Evolutionary conservation across 1,139 yeast genomes (phyloP).

Genomic region (Cylindricascospora bacillispora): DNA sequence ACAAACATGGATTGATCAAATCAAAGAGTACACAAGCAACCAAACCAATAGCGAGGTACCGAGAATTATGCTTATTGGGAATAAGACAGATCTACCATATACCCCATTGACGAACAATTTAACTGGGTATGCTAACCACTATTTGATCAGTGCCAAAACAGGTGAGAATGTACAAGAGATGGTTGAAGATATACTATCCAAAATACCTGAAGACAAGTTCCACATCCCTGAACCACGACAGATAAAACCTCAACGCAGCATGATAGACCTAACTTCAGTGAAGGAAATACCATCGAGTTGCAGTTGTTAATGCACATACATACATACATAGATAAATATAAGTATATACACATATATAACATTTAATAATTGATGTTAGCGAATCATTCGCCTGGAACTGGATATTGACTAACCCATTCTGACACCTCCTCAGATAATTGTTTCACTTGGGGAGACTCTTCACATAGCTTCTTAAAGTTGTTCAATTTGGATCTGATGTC

Average conservation of each 20-base stretch:
- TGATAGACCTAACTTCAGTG: no score
- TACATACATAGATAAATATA: constrained; percentile 1
- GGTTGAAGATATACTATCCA: constrained; percentile 67
- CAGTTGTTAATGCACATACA: no score
- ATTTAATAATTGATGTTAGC: no score
- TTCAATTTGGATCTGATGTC: constrained; percentile 53
- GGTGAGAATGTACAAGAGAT: constrained; percentile 71
- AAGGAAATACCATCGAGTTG: no score
- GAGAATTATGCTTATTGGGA: constrained; percentile 70
- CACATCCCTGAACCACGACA: no score
- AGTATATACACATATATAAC: no score
- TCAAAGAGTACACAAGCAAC: constrained; percentile 67
- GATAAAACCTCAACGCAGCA: no score
- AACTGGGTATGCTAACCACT: no score
- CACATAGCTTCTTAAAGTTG: constrained; percentile 52
- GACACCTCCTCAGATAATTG: constrained; percentile 50
- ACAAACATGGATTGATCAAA: constrained; percentile 87
- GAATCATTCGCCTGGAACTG: constrained; percentile 73
- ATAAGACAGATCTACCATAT: constrained; percentile 55
- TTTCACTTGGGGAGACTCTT: constrained; percentile 43
- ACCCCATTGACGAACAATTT: constrained; percentile 50
- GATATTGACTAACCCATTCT: constrained; percentile 53
- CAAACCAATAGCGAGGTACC: constrained; percentile 43
- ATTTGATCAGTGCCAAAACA: constrained; percentile 84
- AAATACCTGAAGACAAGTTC: constrained; percentile 40